phyloP scores from a whole-genome alignment of 164 flowering plant species.

The Litsea cubeba region DNA sequence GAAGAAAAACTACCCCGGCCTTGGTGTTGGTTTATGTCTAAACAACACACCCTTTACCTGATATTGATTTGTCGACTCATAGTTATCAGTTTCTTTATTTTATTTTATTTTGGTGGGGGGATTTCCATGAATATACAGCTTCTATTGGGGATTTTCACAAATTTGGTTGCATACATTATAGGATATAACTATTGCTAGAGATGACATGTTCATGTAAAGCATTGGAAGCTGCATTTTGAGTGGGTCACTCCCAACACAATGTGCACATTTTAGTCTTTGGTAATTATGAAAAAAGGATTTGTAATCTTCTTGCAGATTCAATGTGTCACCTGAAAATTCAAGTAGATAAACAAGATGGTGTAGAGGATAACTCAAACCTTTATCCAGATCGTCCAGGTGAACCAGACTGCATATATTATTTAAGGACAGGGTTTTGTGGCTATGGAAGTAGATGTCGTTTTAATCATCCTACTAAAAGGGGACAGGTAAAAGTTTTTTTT shows the following conservation, averaged over 20 bases:
- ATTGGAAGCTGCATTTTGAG: neutral
- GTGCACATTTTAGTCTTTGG: neutral
- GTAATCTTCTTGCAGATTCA: slow-evolving; percentile 25
- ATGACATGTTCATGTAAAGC: no score
- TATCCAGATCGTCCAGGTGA: slow-evolving; percentile 67
- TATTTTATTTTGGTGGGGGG: no score
- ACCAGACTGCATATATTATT: slow-evolving; percentile 55
- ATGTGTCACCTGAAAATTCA: slow-evolving; percentile 42
- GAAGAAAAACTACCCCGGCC: no score
- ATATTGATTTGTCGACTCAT: no score
- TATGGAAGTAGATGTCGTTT: slow-evolving; percentile 61
- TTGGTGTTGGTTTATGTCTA: neutral
- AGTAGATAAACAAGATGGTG: slow-evolving; percentile 35
- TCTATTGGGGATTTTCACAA: neutral
- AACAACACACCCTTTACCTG: neutral
- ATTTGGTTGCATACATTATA: neutral
- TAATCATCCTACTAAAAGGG: slow-evolving; percentile 47
- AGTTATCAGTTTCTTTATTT: no score
- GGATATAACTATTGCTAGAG: neutral
- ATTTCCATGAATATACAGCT: neutral
- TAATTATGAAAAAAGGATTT: neutral
- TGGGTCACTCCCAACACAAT: neutral
- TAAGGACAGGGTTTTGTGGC: slow-evolving; percentile 64
- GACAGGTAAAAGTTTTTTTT: slow-evolving; percentile 28
- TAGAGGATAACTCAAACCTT: slow-evolving; percentile 18